Evolutionary conservation across 1,284 basidiomycete genomes (phyloP), one percentile per base, ranked within the genome.

Genomic region (Trichosporon asahii): DNA sequence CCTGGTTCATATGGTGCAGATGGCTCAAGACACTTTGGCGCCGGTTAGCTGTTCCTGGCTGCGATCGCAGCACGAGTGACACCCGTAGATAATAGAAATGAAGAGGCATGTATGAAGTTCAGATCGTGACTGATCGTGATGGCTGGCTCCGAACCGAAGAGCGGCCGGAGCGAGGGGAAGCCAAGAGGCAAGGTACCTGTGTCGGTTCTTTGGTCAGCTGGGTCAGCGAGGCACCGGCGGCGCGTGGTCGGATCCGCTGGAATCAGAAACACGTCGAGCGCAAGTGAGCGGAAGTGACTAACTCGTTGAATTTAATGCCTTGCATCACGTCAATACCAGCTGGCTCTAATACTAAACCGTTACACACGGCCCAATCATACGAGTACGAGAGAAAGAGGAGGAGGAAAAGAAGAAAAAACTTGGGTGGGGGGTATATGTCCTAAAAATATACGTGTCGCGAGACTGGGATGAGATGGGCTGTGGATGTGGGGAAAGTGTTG

Each of bases 381-480:
- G 64, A 65, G 25, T 46, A 46, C 14, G 64, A 25, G 64, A 65
- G 37, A 15, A 44, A 33, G n/a, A 33, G 31, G 29, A 37, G 35
- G 29, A 25, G 64, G n/a, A n/a, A n/a, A 65, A 65, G 64, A 46
- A 40, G 64, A 27, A 65, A 27, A 65, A 65, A 40, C 33, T 44
- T 64, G 63, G n/a, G 63, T 15, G 33, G 35, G 64, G 49, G 64
- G 64, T 65, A 61, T 61, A 61, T 61, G 57, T 61, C 57, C 57
- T 61, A 61, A 61, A 57, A 61, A 61, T 61, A 61, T 61, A 33
- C 57, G 57, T 61, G 55, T 60, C 55, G 27, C 27, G 29, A 61
- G 57, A 61, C 57, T 61, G 57, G n/a, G 57, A 31, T 61, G 57
- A 61, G 57, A 61, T 61, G 57, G 57, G 57, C 57, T n/a, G 57